Conservation (phyloP, 176 grass and related monocot species). For the Urochloa ruziziensis region DNA sequence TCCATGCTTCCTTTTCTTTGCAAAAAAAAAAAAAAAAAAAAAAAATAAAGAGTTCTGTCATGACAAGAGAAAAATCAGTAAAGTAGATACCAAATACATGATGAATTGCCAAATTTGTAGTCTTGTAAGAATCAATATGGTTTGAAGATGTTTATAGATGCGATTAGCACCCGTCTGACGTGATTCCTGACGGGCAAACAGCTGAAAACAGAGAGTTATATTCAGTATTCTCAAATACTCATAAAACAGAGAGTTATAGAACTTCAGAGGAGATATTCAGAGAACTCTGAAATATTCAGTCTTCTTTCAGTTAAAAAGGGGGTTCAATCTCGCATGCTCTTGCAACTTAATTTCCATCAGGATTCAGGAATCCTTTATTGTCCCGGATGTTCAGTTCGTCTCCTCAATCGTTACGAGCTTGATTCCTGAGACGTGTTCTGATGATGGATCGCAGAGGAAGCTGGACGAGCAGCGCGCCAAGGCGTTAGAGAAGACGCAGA, state of each 20-base stretch:
- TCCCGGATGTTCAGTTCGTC: neutral
- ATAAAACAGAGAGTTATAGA: neutral
- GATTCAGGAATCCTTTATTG: too few species aligned
- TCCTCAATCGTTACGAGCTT: too few species aligned
- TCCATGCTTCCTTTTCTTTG: too few species aligned
- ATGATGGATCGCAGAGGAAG: conserved; percentile 75
- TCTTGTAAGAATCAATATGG: neutral
- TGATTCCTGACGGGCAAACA: neutral
- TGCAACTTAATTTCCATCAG: too few species aligned
- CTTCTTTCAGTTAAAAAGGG: too few species aligned
- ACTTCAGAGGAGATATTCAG: neutral
- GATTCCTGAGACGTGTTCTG: too few species aligned
- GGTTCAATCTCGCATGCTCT: too few species aligned
- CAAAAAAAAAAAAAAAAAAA: too few species aligned
- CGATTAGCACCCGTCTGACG: neutral
- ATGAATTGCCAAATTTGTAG: neutral
- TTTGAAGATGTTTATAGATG: neutral
- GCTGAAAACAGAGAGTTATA: neutral
- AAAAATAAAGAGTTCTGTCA: too few species aligned
- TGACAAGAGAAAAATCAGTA: neutral
- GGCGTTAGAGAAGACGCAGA: conserved; percentile 91
- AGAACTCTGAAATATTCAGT: neutral
- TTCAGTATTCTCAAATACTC: too few species aligned
- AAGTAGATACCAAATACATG: neutral
- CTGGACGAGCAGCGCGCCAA: conserved; percentile 86